A percentile compares a stretch with the other conserved stretches of the same genome.
phyloP scores from a whole-genome alignment of 176 grass and related monocot species.

The Poa annua region DNA sequence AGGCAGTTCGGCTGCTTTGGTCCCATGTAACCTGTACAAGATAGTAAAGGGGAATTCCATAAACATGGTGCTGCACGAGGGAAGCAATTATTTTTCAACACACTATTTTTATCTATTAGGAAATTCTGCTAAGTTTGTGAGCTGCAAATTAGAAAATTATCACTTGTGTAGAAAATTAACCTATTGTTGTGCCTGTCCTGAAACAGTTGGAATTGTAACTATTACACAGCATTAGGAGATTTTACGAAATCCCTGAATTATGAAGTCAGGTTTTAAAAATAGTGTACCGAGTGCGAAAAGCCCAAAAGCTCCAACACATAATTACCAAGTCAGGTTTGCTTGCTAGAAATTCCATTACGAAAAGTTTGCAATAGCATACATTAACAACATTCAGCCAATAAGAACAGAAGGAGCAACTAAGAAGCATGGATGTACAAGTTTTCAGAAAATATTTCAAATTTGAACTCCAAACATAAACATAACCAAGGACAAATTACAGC shows the following conservation, averaged over 20 bases:
- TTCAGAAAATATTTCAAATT: not conserved
- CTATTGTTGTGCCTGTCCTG: not conserved
- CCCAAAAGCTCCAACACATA: too few relatives aligned
- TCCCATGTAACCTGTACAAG: slow-evolving; percentile 76
- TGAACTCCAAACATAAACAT: not conserved
- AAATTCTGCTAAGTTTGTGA: slow-evolving; percentile 24
- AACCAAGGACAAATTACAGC: not conserved
- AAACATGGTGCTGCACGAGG: not conserved
- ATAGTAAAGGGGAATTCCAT: slow-evolving; percentile 14
- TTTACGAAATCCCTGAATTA: slow-evolving; percentile 2
- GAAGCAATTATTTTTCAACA: not conserved
- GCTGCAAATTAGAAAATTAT: slow-evolving; percentile 11
- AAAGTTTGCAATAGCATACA: not conserved
- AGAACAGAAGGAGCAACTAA: not conserved
- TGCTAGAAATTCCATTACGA: not conserved
- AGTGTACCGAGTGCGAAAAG: too few relatives aligned
- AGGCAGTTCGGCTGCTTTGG: slow-evolving; percentile 83
- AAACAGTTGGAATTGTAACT: not conserved
- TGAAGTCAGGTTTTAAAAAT: not conserved
- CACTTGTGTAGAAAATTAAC: slow-evolving; percentile 4
- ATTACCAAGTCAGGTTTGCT: not conserved
- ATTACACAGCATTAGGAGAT: not conserved
- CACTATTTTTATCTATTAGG: not conserved
- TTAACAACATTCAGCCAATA: not conserved
- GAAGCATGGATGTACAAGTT: not conserved